Conservation (phyloP, 2,329 filamentous ascomycete genomes). For the Nemania abortiva region DNA sequence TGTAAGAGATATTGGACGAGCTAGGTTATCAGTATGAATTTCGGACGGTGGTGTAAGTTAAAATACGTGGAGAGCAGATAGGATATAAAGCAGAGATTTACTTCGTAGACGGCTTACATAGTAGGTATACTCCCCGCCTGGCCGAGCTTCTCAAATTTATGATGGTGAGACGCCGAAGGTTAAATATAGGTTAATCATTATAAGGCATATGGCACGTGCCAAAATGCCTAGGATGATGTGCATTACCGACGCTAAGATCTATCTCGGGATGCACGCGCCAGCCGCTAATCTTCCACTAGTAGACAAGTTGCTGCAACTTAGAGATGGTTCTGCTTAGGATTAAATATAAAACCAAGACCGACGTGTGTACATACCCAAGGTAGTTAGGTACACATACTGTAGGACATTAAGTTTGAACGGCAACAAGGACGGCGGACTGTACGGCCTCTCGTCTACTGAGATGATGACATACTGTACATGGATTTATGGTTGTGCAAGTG, state of each 20-base stretch:
- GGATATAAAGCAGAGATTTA: neutral
- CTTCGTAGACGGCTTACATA: neutral
- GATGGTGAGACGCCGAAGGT: slow-evolving; percentile 10
- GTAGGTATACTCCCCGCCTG: too few relatives aligned
- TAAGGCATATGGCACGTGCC: slow-evolving; percentile 33
- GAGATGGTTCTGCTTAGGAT: slow-evolving; percentile 3
- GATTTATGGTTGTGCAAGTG: too few relatives aligned
- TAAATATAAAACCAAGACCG: neutral
- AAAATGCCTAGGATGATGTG: slow-evolving; percentile 35
- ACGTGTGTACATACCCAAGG: neutral
- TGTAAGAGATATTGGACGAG: too few relatives aligned
- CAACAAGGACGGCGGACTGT: neutral
- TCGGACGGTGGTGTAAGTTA: too few relatives aligned
- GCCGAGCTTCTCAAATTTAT: slow-evolving; percentile 1
- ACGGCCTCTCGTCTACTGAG: too few relatives aligned
- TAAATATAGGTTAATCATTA: slow-evolving; percentile 12
- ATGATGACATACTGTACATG: neutral
- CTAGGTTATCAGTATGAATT: too few relatives aligned
- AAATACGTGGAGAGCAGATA: too few relatives aligned
- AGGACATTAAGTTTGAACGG: neutral
- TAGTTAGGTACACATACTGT: neutral
- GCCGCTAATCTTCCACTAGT: slow-evolving; percentile 28
- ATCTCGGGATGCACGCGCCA: slow-evolving; percentile 33
- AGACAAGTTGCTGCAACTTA: neutral
- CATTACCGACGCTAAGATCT: slow-evolving; percentile 42